Base-by-base conservation (phyloP, 495 filamentous ascomycete species). In the Articulospora tetracladia region DNA sequence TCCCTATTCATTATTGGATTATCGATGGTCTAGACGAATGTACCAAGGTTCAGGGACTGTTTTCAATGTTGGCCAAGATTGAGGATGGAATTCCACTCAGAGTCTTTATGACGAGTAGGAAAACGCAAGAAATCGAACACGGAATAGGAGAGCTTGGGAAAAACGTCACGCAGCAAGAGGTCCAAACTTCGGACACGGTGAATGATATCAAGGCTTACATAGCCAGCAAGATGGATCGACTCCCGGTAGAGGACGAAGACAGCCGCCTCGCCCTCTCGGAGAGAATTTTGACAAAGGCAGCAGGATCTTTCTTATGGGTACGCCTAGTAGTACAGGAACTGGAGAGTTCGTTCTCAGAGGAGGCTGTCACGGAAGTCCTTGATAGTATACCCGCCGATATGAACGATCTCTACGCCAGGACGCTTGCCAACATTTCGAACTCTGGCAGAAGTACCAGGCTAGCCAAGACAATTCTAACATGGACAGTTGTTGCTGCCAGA, bases 1-100 rank as follows among this genome's bases (percentile, higher is more conserved):
- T 48, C n/a, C n/a, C 17, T 0, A 30, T 50, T 27, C 58, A 58
- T 39, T 64, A 58, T 32, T 67, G 61, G 61, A 47, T 67, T 13
- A 34, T 67, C 23, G 65, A 67, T 55, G 65, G 52, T n/a, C n/a
- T 67, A 11, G 65, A 67, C 39, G 65, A 67, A 59, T 67, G 61
- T 44, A 19, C 10, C 1, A 61, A 64, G 7, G 56, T 19, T 25
- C 19, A 19, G 8, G 56, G 1, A 3, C 28, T 66, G 3, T 53
- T 63, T 17, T 19, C 47, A 17, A 48, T 66, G 20, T 41, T 66
- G 12, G 27, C 10, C 12, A 55, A 56, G 41, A 13, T 59, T 10
- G 17, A 55, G 17, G 4, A 23, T 0, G 1, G 11, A 2, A 23
- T 53, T 15, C 39, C 60, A 2, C 27, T 65, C 3, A 26, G 58